Base-by-base conservation (phyloP, 2,329 filamentous ascomycete species). In the Hymenoscyphus salicellus region DNA sequence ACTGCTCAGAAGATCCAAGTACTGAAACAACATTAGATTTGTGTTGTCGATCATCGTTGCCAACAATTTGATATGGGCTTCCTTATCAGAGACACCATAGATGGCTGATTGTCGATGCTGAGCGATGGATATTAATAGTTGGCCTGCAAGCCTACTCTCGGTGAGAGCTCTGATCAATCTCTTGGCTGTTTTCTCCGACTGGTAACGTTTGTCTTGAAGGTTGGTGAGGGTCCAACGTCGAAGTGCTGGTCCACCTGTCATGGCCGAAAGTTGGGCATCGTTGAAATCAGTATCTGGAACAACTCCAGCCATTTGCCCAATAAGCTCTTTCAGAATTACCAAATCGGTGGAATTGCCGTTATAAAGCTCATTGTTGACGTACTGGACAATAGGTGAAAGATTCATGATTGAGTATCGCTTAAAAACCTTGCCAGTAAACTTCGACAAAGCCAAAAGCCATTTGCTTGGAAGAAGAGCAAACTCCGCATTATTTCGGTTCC, bases 231-330 rank as follows among this genome's bases (percentile, higher is more conserved):
- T 96, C 71, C 94, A 90, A 10, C 88, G 86, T 69, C 91, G 89
- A 11, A 99, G 81, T 30, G 89, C 81, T 60, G 92, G 87, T 16
- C 94, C 93, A 66, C 93, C 94, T 49, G 91, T 92, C 86, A 99
- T 93, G 16, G 92, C 93, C 67, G 91, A 82, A 32, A 97, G 85
- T 77, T 97, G 93, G 20, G 88, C 81, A 70, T 99, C 94, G 33
- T 92, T 97, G 73, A 97, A 94, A 73, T 93, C 92, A 61, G 89
- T 85, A 66, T 94, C 89, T 3, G 93, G 88, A 14, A 94, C 89
- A 65, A 99, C 93, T 56, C 96, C 96, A 20, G 92, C 92, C 95
- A 99, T 98, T 2, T 91, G 91, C 41, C 88, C 87, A 60, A 98
- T 90, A 66, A 99, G 85, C 73, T 98, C 92, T 74, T 95, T 91